A percentile compares a stretch with the other conserved stretches of the same genome.
Evolutionary conservation across 1,284 basidiomycete genomes (phyloP).

Genomic region (Malassezia psittaci): DNA sequence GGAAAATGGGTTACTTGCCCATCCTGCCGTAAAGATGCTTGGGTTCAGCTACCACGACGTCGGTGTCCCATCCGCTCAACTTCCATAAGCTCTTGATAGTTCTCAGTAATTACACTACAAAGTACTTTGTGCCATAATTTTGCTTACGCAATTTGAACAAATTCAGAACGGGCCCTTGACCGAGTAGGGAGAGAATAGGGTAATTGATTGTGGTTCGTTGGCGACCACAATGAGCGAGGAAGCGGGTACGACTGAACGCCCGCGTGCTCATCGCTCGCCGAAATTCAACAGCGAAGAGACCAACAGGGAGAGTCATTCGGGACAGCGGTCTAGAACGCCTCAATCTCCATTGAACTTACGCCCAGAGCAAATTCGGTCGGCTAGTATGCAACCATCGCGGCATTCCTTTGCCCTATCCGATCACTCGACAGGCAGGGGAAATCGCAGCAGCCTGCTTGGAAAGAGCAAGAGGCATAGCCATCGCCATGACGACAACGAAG

Average conservation of each 20-base stretch:
- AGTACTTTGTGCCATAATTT: too few relatives aligned
- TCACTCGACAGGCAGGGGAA: not conserved
- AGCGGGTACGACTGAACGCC: too few relatives aligned
- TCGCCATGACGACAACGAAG: not conserved
- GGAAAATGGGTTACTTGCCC: constrained; percentile 42
- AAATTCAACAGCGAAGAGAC: too few relatives aligned
- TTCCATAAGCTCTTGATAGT: not conserved
- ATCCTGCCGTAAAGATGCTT: constrained; percentile 33
- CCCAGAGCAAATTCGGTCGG: not conserved
- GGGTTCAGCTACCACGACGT: constrained; percentile 32
- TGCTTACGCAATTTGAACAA: too few relatives aligned
- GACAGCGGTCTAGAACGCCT: not conserved
- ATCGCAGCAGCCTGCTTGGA: not conserved
- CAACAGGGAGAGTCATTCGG: too few relatives aligned
- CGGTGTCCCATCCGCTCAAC: constrained; percentile 12
- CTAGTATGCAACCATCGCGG: not conserved
- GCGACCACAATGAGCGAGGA: not conserved
- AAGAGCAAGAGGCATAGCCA: not conserved
- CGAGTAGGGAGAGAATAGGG: too few relatives aligned
- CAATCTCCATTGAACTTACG: not conserved
- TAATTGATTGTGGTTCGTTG: too few relatives aligned
- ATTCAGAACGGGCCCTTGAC: too few relatives aligned
- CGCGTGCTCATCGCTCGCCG: too few relatives aligned
- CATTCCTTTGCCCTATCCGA: not conserved
- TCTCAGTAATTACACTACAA: not conserved